Percentiles rank a stretch among this genome's conserved stretches.
phyloP scores from a whole-genome alignment of 805 yeast genomes.

The Saccharomycopsis sp. region DNA sequence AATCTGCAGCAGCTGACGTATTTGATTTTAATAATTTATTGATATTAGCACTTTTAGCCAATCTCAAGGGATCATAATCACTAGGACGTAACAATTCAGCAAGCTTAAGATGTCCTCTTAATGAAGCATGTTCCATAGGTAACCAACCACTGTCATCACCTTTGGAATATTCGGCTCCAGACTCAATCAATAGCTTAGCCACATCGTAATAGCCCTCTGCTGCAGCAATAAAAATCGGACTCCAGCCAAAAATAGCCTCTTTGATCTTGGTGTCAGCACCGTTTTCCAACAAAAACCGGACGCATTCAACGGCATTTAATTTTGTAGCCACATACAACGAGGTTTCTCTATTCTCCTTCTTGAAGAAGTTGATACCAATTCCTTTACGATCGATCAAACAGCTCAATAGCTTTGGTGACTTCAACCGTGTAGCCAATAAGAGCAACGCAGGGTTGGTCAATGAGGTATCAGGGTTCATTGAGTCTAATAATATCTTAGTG shows the following conservation, averaged over 20 bases:
- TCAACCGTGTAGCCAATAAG: conserved; percentile 53
- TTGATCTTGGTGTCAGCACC: conserved; percentile 72
- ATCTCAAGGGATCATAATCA: conserved; percentile 32
- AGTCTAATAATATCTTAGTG: conserved; percentile 48
- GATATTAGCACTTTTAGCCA: conserved; percentile 14
- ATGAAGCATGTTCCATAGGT: conserved; percentile 93
- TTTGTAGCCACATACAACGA: conserved; percentile 78
- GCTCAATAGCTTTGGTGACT: conserved; percentile 49
- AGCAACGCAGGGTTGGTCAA: conserved; percentile 52
- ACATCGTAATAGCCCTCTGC: conserved; percentile 68
- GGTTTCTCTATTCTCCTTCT: conserved; percentile 62
- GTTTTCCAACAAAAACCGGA: conserved; percentile 44
- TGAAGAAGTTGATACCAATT: conserved; percentile 58
- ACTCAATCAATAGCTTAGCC: conserved; percentile 45
- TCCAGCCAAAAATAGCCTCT: conserved; percentile 85
- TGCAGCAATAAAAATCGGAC: conserved; percentile 86
- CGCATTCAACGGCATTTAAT: conserved; percentile 47
- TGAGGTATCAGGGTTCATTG: conserved; percentile 32
- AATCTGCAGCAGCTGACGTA: neutral
- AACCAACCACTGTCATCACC: conserved; percentile 91
- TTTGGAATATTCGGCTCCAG: conserved; percentile 47
- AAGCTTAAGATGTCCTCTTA: conserved; percentile 76
- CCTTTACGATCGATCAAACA: conserved; percentile 49
- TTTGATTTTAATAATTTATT: conserved; percentile 16
- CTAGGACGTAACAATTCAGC: conserved; percentile 55